phyloP scores from a whole-genome alignment of 352 stramenopile genomes.

The Globisporangium cederbergense region DNA sequence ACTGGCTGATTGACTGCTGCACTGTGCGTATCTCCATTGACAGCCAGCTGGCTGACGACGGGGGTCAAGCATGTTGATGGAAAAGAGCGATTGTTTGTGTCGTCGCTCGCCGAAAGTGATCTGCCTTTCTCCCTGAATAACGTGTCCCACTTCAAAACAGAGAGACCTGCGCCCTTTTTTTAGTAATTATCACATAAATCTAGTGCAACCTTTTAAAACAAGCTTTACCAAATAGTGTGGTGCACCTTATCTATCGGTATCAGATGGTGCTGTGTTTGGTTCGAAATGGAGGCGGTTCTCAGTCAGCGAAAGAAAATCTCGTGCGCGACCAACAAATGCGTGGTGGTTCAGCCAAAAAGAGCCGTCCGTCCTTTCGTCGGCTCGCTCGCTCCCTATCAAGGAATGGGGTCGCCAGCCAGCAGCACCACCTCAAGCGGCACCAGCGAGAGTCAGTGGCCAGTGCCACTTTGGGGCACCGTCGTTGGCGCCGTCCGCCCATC shows the following conservation, averaged over 20 bases:
- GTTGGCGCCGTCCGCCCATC: not conserved
- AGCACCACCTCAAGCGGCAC: not conserved
- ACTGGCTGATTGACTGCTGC: not conserved
- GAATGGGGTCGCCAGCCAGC: not conserved
- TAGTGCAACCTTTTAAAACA: not conserved
- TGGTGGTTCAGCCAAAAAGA: not conserved
- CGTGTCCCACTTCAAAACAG: not conserved
- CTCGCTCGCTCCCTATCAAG: not conserved
- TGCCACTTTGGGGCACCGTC: conserved; percentile 2
- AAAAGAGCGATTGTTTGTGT: not conserved
- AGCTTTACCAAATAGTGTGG: not conserved
- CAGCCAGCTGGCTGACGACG: too few relatives aligned
- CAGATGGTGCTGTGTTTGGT: not conserved
- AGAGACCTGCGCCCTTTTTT: too few relatives aligned
- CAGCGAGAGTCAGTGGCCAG: not conserved
- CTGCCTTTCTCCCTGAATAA: not conserved
- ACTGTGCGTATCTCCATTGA: too few relatives aligned
- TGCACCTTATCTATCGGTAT: not conserved
- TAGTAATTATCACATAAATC: not conserved
- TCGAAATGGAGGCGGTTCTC: conserved; percentile 4
- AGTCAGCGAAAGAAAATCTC: conserved; percentile 12
- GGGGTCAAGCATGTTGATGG: too few relatives aligned
- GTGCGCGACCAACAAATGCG: conserved; percentile 7
- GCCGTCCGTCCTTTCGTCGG: not conserved
- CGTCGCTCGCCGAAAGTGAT: not conserved